Evolutionary conservation across 768 basidiomycete species (phyloP), one percentile per base, ranked within the genome.

Genomic region (Naganishia kalamii): DNA sequence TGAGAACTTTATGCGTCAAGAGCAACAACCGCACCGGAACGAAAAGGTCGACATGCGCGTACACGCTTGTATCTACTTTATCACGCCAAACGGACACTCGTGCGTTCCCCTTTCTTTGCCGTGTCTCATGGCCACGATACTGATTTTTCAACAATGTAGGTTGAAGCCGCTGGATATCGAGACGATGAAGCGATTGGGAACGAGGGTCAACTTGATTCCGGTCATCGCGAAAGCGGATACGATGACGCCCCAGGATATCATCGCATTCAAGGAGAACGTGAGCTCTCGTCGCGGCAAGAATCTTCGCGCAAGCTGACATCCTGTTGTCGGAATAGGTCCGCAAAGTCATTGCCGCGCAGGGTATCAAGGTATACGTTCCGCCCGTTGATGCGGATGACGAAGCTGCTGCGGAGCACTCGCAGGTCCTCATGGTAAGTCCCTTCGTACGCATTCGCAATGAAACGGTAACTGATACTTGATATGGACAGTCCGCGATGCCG

Each of bases 161-260:
- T 83, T 99, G 73, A 97, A 97, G 81, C 92, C 92, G 68, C 88
- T 99, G 74, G 96, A 99, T 79, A 89, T 99, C 67, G 96, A 98
- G 79, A 96, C 97, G 80, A 98, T 99, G 96, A 87, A 92, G 70
- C 84, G 92, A 71, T 85, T 99, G 43, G 93, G 97, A 79, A 92
- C 88, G 70, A 91, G 89, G 79, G 96, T 99, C 81, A 99, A 99
- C 81, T 82, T 99, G 71, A 98, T 99, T 71, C 96, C 96, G 63
- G 85, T 99, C 76, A 98, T 99, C 72, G 96, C 96, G 67, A 99
- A 99, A 82, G 87, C 92, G 10, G 96, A 99, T 77, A 98, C 96
- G 33, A 78, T 99, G 81, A 98, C 96, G 13, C 93, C 98, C 72
- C 92, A 97, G 70, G 96, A 98, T 80, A 85, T 97, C 70, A 80